Conservation (phyloP, 2,329 filamentous ascomycete genomes). For the Clonostachys chloroleuca region DNA sequence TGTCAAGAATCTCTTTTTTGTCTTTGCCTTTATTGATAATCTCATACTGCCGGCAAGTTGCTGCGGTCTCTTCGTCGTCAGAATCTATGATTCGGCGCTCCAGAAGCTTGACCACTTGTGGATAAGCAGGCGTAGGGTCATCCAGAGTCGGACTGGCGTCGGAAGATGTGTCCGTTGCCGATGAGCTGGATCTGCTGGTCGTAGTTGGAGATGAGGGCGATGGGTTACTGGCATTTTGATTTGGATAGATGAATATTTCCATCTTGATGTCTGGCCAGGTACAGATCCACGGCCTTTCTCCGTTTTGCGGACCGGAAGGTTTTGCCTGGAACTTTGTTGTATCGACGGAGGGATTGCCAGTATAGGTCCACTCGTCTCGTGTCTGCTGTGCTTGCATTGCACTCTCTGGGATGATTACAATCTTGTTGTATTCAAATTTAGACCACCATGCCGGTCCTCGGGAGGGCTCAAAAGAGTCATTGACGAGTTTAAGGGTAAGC, state of each 20-base stretch:
- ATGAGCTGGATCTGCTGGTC: background rate
- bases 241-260: slow-evolving; percentile 53
- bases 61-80: slow-evolving; percentile 16
- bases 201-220: slow-evolving; percentile 5
- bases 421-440: slow-evolving; percentile 48
- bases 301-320: slow-evolving; percentile 24
- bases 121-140: slow-evolving; percentile 29
- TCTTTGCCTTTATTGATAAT: slow-evolving; percentile 31
- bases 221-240: slow-evolving; percentile 39
- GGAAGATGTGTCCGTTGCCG: background rate
- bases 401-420: slow-evolving; percentile 44
- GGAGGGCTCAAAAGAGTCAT: slow-evolving; percentile 39
- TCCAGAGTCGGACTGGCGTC: background rate
- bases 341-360: slow-evolving; percentile 9
- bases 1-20: slow-evolving; percentile 26
- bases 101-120: slow-evolving; percentile 48
- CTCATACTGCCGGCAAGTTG: slow-evolving; percentile 43
- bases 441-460: slow-evolving; percentile 54
- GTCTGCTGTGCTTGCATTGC: slow-evolving; percentile 18
- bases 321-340: slow-evolving; percentile 16
- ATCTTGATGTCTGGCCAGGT: slow-evolving; percentile 51
- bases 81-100: slow-evolving; percentile 39
- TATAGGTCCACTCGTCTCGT: slow-evolving; percentile 17
- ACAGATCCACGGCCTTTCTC: slow-evolving; percentile 55
- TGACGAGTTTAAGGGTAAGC: slow-evolving; percentile 39